A percentile compares a stretch with the other conserved stretches of the same genome.
phyloP scores from a whole-genome alignment of 371 early-diverging fungal species.

The Mortierella sp. region DNA sequence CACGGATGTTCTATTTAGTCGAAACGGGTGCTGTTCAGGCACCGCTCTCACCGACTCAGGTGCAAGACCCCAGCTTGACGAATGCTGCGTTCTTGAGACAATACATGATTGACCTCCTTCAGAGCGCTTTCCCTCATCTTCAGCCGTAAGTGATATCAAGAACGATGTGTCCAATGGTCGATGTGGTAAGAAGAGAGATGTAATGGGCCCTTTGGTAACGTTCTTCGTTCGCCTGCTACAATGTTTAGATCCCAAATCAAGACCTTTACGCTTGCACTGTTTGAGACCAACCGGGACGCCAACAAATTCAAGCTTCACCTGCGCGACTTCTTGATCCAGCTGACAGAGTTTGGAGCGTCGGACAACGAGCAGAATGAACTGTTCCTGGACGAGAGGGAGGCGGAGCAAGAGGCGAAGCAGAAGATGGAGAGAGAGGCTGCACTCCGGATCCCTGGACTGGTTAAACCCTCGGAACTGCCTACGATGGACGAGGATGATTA shows the following conservation, averaged over 20 bases:
- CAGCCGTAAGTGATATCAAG: constrained; percentile 65
- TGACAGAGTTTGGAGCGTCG: constrained; percentile 62
- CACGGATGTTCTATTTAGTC: constrained; percentile 88
- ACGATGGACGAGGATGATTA: constrained; percentile 76
- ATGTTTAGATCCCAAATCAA: constrained; percentile 88
- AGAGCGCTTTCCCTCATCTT: constrained; percentile 93
- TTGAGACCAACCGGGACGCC: constrained; percentile 80
- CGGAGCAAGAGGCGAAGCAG: constrained; percentile 83
- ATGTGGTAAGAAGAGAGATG: neutral
- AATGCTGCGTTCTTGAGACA: constrained; percentile 85
- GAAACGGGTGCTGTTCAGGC: constrained; percentile 83
- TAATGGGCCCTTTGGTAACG: too few relatives aligned
- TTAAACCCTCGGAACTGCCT: constrained; percentile 93
- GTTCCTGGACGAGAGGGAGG: constrained; percentile 93
- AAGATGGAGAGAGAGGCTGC: constrained; percentile 86
- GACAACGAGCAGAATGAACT: constrained; percentile 84
- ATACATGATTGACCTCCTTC: constrained; percentile 83
- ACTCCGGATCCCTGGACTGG: constrained; percentile 94
- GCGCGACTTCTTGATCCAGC: constrained; percentile 96
- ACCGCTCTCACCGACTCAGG: constrained; percentile 78
- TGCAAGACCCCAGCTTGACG: constrained; percentile 76
- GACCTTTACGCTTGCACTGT: constrained; percentile 89
- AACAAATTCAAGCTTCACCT: constrained; percentile 90
- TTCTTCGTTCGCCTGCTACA: too few relatives aligned
- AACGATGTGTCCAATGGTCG: neutral